A percentile compares a stretch with the other conserved stretches of the same genome.
Conservation (phyloP, 306 rosid genomes). For the Ochetophila trinervis region DNA sequence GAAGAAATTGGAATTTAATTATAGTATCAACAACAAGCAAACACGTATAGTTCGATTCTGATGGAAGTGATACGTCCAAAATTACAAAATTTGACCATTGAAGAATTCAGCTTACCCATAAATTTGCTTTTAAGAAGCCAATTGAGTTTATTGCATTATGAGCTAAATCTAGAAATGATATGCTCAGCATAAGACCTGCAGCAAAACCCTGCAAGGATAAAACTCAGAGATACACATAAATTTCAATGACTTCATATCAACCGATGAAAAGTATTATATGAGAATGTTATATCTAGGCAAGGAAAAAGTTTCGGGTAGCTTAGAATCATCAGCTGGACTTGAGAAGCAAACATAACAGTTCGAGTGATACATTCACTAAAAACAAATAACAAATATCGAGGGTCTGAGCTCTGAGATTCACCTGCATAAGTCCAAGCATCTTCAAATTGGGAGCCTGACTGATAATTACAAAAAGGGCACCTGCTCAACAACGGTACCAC, state of each 20-base stretch:
- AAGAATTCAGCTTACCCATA: constrained; percentile 61
- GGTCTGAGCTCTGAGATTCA: constrained; percentile 15
- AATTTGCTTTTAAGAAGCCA: constrained; percentile 88
- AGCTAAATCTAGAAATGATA: constrained; percentile 95
- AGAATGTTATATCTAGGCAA: neutral
- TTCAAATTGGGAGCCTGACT: constrained; percentile 80
- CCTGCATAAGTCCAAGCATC: constrained; percentile 92
- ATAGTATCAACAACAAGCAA: constrained; percentile 20
- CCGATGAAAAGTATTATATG: neutral
- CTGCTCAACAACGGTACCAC: constrained; percentile 45
- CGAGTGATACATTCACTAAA: neutral
- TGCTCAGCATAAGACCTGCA: constrained; percentile 94
- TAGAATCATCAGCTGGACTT: neutral
- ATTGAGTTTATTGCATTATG: constrained; percentile 91
- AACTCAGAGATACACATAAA: neutral
- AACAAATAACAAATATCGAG: neutral
- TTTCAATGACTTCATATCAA: neutral
- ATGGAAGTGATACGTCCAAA: constrained; percentile 5
- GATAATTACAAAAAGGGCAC: constrained; percentile 77
- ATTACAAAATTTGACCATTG: neutral
- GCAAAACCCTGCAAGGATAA: constrained; percentile 76
- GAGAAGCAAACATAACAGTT: neutral
- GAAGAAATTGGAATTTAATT: constrained; percentile 20
- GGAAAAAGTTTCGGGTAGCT: neutral
- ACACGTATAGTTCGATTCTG: constrained; percentile 3